These are phyloP conservation scores for Trametes cingulata DNA, from an alignment of 768 basidiomycete genomes.

Conservation along the genomic window DNA sequence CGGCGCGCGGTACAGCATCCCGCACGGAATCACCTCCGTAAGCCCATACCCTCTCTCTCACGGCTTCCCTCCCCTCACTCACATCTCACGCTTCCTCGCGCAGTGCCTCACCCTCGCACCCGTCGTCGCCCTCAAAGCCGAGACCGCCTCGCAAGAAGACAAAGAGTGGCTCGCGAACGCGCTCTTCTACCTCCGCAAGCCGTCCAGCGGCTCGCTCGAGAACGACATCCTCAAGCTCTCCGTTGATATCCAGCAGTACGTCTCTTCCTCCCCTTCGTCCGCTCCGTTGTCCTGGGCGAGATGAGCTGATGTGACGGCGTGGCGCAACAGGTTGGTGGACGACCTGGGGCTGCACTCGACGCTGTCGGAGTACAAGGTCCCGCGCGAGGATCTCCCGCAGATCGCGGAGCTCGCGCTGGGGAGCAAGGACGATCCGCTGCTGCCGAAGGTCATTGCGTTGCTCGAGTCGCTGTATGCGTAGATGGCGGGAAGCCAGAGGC, in stretches of 20 bases:
- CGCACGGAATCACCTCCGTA: slow-evolving; percentile 85
- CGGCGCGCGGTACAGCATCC: slow-evolving; percentile 72
- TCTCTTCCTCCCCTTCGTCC: slow-evolving; percentile 2
- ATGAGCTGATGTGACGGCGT: no score
- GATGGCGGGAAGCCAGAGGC: no score
- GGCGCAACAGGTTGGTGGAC: slow-evolving; percentile 51
- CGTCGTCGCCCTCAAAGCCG: slow-evolving; percentile 59
- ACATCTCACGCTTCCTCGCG: not conserved
- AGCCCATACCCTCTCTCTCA: slow-evolving; percentile 24
- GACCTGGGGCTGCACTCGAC: slow-evolving; percentile 59
- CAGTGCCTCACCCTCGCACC: slow-evolving; percentile 75
- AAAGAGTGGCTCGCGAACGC: slow-evolving; percentile 59
- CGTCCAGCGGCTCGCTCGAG: slow-evolving; percentile 63
- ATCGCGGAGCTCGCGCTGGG: slow-evolving; percentile 56
- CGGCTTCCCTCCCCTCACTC: not conserved
- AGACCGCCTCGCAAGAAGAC: slow-evolving; percentile 57
- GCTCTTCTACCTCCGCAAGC: slow-evolving; percentile 57
- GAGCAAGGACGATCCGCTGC: slow-evolving; percentile 38
- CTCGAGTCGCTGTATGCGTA: slow-evolving; percentile 51
- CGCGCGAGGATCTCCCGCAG: slow-evolving; percentile 49
- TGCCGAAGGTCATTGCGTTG: slow-evolving; percentile 47
- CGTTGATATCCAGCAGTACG: slow-evolving; percentile 55
- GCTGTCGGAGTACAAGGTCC: slow-evolving; percentile 64
- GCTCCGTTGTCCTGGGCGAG: no score
- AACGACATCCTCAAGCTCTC: slow-evolving; percentile 62